Evolutionary conservation across 108 stramenopile species (phyloP).

Genomic region (Discostella stelligeroides): DNA sequence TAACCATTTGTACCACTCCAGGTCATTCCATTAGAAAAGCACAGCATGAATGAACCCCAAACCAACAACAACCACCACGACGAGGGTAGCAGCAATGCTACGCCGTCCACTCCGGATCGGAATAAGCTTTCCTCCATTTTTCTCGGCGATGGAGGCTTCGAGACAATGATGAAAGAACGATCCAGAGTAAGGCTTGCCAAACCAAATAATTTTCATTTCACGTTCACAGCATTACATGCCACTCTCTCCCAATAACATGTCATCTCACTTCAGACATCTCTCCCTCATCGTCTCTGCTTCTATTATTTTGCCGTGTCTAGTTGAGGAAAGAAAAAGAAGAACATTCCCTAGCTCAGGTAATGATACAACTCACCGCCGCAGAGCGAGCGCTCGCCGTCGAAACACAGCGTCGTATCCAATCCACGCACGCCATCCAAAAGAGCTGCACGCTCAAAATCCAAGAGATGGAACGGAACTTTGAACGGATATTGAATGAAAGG

Average conservation of each 20-base stretch:
- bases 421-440: conserved; percentile 64
- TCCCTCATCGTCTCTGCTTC: no score
- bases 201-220: no score
- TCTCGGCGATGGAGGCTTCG: conserved; percentile 58
- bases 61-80: not conserved
- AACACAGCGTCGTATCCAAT: conserved; percentile 81
- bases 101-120: conserved; percentile 10
- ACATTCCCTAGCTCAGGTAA: conserved; percentile 76
- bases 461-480: conserved; percentile 68
- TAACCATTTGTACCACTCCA: no score
- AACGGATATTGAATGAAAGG: conserved; percentile 58
- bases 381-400: conserved; percentile 77
- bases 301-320: no score
- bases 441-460: conserved; percentile 62
- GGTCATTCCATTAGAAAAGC: no score
- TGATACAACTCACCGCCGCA: conserved; percentile 66
- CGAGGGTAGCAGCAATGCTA: conserved; percentile 5
- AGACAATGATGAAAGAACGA: conserved; percentile 73
- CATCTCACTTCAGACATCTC: not conserved
- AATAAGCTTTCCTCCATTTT: conserved; percentile 44
- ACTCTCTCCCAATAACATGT: conserved; percentile 1
- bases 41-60: conserved; percentile 2
- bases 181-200: conserved; percentile 58
- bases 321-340: conserved; percentile 81
- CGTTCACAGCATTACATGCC: conserved; percentile 2